Conservation (phyloP, 73 alveolate species). For the Tetrahymena thermophila region DNA sequence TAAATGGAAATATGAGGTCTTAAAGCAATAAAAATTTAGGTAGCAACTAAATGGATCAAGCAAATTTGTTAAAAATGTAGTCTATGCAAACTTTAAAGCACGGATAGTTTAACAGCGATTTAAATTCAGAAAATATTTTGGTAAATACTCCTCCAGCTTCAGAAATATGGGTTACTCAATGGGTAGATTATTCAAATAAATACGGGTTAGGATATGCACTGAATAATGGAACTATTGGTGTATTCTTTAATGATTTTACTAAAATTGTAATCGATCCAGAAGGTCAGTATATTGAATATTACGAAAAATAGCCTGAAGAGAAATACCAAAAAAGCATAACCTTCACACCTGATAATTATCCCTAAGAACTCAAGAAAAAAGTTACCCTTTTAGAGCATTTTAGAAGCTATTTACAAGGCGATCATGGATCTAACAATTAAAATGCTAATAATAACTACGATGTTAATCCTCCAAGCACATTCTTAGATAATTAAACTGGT, state of each 20-base stretch:
- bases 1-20: background rate
- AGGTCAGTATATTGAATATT: slow-evolving; percentile 41
- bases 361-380: slow-evolving; percentile 51
- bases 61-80: background rate
- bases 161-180: slow-evolving; percentile 76
- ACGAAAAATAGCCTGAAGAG: slow-evolving; percentile 66
- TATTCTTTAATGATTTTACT: slow-evolving; percentile 74
- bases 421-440: slow-evolving; percentile 11
- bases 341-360: slow-evolving; percentile 42
- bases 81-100: background rate
- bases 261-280: slow-evolving; percentile 73
- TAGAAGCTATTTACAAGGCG: slow-evolving; percentile 52
- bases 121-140: background rate
- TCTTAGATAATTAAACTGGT: background rate
- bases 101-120: background rate
- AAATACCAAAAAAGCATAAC: slow-evolving; percentile 31
- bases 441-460: background rate
- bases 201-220: slow-evolving; percentile 83
- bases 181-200: slow-evolving; percentile 81
- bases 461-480: slow-evolving; percentile 10
- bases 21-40: slow-evolving; percentile 21
- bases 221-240: slow-evolving; percentile 76
- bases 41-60: background rate
- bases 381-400: slow-evolving; percentile 55
- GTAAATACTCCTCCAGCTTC: slow-evolving; percentile 27